Conservation (phyloP, 1,284 basidiomycete genomes). For the Malassezia japonica region DNA sequence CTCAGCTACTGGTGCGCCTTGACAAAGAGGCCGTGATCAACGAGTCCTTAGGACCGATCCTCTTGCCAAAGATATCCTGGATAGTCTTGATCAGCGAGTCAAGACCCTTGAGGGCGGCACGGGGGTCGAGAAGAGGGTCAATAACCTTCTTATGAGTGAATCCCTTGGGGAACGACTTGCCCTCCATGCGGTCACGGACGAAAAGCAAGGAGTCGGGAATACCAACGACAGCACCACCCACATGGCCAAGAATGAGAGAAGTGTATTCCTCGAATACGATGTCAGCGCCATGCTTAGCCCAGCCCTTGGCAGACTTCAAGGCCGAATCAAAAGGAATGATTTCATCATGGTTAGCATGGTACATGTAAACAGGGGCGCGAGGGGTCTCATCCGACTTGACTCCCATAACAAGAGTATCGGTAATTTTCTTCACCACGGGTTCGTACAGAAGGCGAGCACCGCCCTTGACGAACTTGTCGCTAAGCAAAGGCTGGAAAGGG, state of each 20-base stretch:
- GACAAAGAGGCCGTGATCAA: too few species aligned
- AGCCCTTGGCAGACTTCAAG: neutral
- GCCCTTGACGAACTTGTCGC: neutral
- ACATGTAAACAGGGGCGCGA: neutral
- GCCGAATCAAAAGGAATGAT: neutral
- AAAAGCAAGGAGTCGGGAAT: slow-evolving; percentile 20
- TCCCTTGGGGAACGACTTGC: slow-evolving; percentile 7
- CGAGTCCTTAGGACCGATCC: neutral
- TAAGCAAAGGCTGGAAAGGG: neutral
- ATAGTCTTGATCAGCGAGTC: neutral
- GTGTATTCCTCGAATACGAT: slow-evolving; percentile 20
- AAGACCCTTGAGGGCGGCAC: neutral
- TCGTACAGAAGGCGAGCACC: neutral
- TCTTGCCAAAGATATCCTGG: neutral
- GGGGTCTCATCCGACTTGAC: neutral
- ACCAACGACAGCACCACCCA: slow-evolving; percentile 22
- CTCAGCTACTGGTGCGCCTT: too few species aligned
- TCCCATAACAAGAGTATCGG: neutral
- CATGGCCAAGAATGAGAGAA: slow-evolving; percentile 25
- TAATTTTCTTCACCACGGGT: neutral
- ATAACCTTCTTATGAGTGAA: neutral
- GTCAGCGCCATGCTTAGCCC: slow-evolving; percentile 28
- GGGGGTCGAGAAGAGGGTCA: neutral
- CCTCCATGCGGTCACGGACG: slow-evolving; percentile 20
- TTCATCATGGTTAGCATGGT: neutral